Percentiles rank a stretch among this genome's conserved stretches.
These are phyloP conservation scores for Calocera viscosa DNA, from an alignment of 768 basidiomycete genomes.

Conservation along the genomic window DNA sequence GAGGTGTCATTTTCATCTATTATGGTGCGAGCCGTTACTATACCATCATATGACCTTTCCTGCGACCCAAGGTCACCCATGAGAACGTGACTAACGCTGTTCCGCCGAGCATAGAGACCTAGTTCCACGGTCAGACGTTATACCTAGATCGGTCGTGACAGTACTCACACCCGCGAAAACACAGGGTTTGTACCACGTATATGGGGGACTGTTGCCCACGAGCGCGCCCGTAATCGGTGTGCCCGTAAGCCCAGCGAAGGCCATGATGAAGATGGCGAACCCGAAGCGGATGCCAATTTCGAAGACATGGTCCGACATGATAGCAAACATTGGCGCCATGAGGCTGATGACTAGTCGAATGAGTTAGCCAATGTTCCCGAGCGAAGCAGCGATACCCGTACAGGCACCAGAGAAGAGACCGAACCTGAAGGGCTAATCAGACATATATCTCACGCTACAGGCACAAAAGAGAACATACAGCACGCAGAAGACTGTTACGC, in stretches of 20 bases:
- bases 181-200: neutral
- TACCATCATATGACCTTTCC: constrained; percentile 1
- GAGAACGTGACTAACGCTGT: neutral
- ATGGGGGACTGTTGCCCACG: neutral
- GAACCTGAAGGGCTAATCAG: neutral
- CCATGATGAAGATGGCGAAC: constrained; percentile 6
- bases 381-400: neutral
- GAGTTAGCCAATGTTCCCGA: neutral
- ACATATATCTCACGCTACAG: neutral
- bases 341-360: constrained; percentile 15
- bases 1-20: neutral
- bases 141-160: too few species aligned
- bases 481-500: neutral
- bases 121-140: neutral
- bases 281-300: constrained; percentile 9
- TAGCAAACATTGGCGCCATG: constrained; percentile 15
- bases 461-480: neutral
- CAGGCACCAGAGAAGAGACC: constrained; percentile 1
- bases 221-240: constrained; percentile 11
- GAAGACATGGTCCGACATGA: constrained; percentile 9
- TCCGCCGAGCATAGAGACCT: neutral
- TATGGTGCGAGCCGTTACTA: neutral
- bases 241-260: constrained; percentile 9
- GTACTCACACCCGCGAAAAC: neutral
- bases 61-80: neutral